A percentile compares a stretch with the other conserved stretches of the same genome.
These are phyloP conservation scores for Talaromyces nanjingensis DNA, from an alignment of 495 filamentous ascomycete species.

Conservation along the genomic window DNA sequence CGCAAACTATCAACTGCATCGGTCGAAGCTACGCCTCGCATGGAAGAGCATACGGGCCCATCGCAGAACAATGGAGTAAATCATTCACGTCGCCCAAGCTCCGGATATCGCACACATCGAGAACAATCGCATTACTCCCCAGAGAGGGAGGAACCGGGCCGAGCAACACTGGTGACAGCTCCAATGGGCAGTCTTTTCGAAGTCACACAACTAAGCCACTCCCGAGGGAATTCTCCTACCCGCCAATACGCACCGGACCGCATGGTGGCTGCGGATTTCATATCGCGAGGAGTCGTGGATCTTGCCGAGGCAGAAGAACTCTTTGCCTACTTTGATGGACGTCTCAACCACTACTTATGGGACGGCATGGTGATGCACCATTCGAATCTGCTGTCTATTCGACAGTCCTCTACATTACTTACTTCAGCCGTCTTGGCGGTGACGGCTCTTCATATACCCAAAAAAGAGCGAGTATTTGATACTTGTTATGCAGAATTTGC, in stretches of 20 bases:
- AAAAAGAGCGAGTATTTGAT: slow-evolving; percentile 40
- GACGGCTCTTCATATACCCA: slow-evolving; percentile 43
- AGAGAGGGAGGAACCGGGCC: slow-evolving; percentile 35
- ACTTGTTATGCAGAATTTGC: slow-evolving; percentile 47
- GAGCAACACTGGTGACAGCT: slow-evolving; percentile 41
- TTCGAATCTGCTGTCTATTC: slow-evolving; percentile 35
- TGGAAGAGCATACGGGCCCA: neutral
- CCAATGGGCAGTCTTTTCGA: slow-evolving; percentile 56
- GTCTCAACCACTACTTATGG: slow-evolving; percentile 49
- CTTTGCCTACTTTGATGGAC: slow-evolving; percentile 42
- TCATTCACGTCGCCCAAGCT: slow-evolving; percentile 13
- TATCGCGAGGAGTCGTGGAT: slow-evolving; percentile 40
- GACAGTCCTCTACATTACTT: slow-evolving; percentile 43
- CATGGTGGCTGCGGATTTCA: slow-evolving; percentile 44
- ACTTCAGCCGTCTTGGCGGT: slow-evolving; percentile 45
- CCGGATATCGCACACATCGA: slow-evolving; percentile 11
- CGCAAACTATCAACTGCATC: slow-evolving; percentile 36
- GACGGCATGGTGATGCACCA: slow-evolving; percentile 42
- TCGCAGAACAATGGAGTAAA: neutral
- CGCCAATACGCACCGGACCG: slow-evolving; percentile 29
- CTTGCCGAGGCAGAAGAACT: slow-evolving; percentile 43
- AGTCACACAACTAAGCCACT: slow-evolving; percentile 49
- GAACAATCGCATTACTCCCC: slow-evolving; percentile 33
- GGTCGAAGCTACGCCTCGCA: slow-evolving; percentile 19
- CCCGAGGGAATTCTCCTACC: slow-evolving; percentile 30